These are phyloP conservation scores for Carex kokanica DNA, from an alignment of 176 grass and related monocot species.

Conservation along the genomic window DNA sequence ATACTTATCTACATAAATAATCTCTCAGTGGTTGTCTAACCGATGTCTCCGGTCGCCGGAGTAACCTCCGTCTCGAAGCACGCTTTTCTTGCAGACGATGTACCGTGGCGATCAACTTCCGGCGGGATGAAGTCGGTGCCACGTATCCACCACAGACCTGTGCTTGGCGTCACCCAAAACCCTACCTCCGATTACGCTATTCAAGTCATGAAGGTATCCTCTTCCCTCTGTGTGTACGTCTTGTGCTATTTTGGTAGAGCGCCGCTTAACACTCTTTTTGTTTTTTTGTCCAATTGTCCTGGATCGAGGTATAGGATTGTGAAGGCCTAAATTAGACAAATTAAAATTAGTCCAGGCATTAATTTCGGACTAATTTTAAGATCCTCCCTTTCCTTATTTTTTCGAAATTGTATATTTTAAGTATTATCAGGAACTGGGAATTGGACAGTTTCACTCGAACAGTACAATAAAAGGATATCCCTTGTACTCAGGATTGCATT, in stretches of 20 bases:
- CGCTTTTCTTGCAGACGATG: conserved; percentile 77
- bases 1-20: conserved; percentile 1
- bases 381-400: neutral
- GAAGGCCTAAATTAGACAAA: neutral
- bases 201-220: conserved; percentile 82
- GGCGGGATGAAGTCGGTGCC: conserved; percentile 56
- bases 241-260: neutral
- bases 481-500: conserved; percentile 22
- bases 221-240: neutral
- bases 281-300: neutral
- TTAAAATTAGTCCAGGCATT: neutral
- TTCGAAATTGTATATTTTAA: neutral
- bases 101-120: conserved; percentile 63
- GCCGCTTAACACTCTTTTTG: neutral
- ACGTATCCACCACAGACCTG: conserved; percentile 68
- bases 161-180: conserved; percentile 63
- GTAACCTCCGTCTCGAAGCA: conserved; percentile 43
- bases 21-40: conserved; percentile 18
- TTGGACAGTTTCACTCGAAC: neutral
- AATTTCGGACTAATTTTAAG: neutral
- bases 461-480: neutral
- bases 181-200: conserved; percentile 63
- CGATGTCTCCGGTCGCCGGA: conserved; percentile 38
- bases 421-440: neutral
- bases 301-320: neutral